Base-by-base conservation (phyloP, 2,329 filamentous ascomycete genomes). In the Metarhizium anisopliae region DNA sequence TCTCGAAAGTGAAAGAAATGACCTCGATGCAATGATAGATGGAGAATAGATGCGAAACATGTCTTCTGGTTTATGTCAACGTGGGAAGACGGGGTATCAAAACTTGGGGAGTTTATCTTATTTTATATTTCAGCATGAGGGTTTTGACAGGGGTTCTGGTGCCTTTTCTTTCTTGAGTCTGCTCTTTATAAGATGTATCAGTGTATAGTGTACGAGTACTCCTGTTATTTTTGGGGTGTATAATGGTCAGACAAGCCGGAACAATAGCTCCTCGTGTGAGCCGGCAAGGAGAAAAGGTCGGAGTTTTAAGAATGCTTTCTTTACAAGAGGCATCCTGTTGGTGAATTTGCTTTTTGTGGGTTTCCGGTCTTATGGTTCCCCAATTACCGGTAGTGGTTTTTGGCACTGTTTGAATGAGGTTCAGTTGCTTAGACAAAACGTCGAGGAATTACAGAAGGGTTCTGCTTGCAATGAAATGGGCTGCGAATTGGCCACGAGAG, bases 1-100 rank as follows among this genome's bases (percentile, higher is more conserved):
- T 30, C 62, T 77, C 42, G 74, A 77, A 61, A 73, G 64, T 54
- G 74, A 77, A 66, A 69, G 74, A 45, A 77, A 77, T 54, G 74
- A 70, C n/a, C 68, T 77, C 60, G 74, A 77, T 54, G 73, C 74
- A 14, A 65, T 77, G 58, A 62, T 76, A 56, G 74, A 77, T 53
- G 70, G 72, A 40, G 74, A 74, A 50, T 77, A 67, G 51, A 47
- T 38, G 38, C 16, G 32, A 42, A 3, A 3, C 20, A 29, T 30
- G 45, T 25, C 45, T 29, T 25, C n/a, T 49, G 25, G 45, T 2
- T 30, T 47, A 4, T 6, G 14, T 20, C 7, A 20, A 11, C 45
- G 45, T 10, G 20, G 20, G 45, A 40, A 40, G 10, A 6, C 20
- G 11, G 5, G 6, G 7, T 29, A 14, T 6, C 18, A 25, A 52